These are phyloP conservation scores for Puccinia hordei DNA, from an alignment of 1,284 basidiomycete genomes.

Conservation along the genomic window DNA sequence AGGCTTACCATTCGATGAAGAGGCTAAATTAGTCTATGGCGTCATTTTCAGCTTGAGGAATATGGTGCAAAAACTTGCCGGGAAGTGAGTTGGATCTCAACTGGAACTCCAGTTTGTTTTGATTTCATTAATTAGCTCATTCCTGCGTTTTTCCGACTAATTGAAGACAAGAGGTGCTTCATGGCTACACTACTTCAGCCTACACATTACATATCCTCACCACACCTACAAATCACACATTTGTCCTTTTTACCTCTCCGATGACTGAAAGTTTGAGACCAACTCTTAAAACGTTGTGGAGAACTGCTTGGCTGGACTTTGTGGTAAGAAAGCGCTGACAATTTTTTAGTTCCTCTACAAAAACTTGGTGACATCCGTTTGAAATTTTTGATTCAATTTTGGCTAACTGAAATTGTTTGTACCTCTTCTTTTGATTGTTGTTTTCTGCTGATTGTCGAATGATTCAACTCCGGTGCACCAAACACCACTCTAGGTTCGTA, in stretches of 20 bases:
- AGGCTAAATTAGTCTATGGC: conserved; percentile 95
- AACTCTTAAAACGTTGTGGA: conserved; percentile 82
- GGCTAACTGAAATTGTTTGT: conserved; percentile 50
- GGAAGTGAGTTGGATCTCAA: conserved; percentile 31
- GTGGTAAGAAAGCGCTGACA: conserved; percentile 67
- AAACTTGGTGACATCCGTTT: conserved; percentile 61
- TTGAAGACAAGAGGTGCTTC: conserved; percentile 33
- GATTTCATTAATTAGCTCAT: background rate
- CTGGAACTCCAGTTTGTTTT: background rate
- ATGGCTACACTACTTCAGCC: conserved; percentile 77
- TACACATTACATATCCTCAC: conserved; percentile 95
- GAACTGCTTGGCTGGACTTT: conserved; percentile 87
- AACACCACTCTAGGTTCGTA: conserved; percentile 16
- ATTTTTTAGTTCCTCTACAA: too few relatives aligned
- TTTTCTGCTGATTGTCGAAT: background rate
- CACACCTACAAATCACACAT: conserved; percentile 88
- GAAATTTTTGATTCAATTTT: conserved; percentile 68
- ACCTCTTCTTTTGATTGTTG: background rate
- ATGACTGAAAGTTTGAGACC: conserved; percentile 67
- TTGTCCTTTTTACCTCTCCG: conserved; percentile 89
- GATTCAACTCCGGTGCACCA: background rate
- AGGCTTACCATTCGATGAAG: conserved; percentile 87
- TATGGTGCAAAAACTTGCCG: conserved; percentile 83
- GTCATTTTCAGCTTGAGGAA: conserved; percentile 87
- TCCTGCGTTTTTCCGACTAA: conserved; percentile 20